A percentile compares a stretch with the other conserved stretches of the same genome.
These are phyloP conservation scores for Trametes sanguinea DNA, from an alignment of 768 basidiomycete species.

Conservation along the genomic window DNA sequence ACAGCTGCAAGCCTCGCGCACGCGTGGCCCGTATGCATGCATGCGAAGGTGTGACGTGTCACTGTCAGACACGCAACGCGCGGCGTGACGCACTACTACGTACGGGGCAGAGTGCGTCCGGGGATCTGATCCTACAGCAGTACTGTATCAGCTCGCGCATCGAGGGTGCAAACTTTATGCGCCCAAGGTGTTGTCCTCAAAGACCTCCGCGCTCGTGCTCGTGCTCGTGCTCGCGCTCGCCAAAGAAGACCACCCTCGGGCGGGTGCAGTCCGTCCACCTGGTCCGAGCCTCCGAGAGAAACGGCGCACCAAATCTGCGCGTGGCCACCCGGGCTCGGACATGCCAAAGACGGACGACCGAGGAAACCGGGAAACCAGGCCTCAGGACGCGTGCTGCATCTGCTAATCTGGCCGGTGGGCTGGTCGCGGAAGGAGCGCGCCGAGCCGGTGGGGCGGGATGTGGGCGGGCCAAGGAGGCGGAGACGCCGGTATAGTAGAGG, in stretches of 20 bases:
- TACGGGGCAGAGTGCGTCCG: slow-evolving; percentile 7
- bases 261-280: not conserved
- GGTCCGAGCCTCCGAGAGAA: not conserved
- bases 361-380: too few species aligned
- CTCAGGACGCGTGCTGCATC: too few species aligned
- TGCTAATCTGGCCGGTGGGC: too few species aligned
- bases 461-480: too few species aligned
- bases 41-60: not conserved
- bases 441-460: too few species aligned
- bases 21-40: not conserved
- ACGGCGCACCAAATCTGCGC: not conserved
- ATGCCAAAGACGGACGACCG: not conserved
- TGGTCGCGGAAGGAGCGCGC: too few species aligned
- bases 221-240: not conserved
- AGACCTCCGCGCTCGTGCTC: not conserved
- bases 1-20: too few species aligned
- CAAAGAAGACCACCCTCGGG: not conserved
- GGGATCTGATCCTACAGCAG: slow-evolving; percentile 20
- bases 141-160: slow-evolving; percentile 17
- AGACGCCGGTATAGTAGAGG: too few species aligned
- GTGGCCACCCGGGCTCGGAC: not conserved
- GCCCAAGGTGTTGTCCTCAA: too few species aligned
- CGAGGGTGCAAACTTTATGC: slow-evolving; percentile 21
- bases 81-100: not conserved
- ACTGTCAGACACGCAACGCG: too few species aligned